These are phyloP conservation scores for Cucumis cinereus DNA, from an alignment of 306 rosid genomes.

Conservation along the genomic window DNA sequence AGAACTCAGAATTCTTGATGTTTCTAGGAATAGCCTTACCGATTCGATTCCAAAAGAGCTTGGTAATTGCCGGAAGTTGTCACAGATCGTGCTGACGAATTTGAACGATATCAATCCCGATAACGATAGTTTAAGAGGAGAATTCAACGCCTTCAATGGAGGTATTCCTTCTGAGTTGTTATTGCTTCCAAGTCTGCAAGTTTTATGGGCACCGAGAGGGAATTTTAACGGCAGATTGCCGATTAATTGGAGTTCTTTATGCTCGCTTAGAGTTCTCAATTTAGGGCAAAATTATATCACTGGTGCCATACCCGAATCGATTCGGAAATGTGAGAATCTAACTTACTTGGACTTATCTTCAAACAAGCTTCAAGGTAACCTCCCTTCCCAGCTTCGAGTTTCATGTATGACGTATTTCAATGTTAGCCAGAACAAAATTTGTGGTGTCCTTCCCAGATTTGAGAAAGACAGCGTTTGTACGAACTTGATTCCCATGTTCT, in stretches of 20 bases:
- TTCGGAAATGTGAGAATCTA: constrained; percentile 38
- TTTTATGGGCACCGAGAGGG: constrained; percentile 63
- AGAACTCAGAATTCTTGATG: constrained; percentile 50
- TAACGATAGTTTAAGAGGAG: constrained; percentile 33
- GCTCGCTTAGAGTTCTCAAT: constrained; percentile 41
- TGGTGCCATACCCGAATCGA: constrained; percentile 28
- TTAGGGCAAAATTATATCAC: constrained; percentile 47
- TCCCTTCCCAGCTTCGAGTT: constrained; percentile 28
- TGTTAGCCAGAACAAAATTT: constrained; percentile 46
- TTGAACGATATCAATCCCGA: constrained; percentile 7
- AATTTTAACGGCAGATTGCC: constrained; percentile 50
- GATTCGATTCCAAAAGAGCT: constrained; percentile 35
- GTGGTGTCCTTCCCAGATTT: constrained; percentile 29
- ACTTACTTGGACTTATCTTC: constrained; percentile 55
- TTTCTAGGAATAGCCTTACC: constrained; percentile 54
- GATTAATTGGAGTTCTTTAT: constrained; percentile 30
- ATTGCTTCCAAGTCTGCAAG: constrained; percentile 35
- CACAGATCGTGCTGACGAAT: constrained; percentile 8
- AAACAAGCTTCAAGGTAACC: constrained; percentile 34
- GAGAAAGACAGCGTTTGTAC: constrained; percentile 18
- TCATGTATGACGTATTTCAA: constrained; percentile 55
- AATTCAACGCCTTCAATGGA: constrained; percentile 56
- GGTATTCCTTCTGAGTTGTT: constrained; percentile 33
- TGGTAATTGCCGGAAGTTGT: constrained; percentile 33
- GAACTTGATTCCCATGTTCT: constrained; percentile 2